phyloP scores from a whole-genome alignment of 2,329 filamentous ascomycete genomes.

The Sordariomycetes sp. region DNA sequence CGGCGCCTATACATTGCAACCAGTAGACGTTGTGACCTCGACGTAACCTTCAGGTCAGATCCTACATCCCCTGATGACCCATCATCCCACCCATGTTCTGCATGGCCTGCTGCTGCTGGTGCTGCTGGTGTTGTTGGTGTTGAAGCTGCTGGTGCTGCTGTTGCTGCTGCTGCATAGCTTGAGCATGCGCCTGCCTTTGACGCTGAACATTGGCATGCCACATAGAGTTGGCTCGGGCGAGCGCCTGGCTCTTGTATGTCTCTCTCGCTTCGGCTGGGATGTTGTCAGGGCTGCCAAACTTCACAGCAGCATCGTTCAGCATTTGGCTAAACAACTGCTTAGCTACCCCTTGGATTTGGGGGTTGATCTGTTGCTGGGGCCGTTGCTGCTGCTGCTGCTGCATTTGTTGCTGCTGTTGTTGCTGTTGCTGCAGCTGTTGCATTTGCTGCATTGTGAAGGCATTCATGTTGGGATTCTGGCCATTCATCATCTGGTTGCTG shows the following conservation, averaged over 20 bases:
- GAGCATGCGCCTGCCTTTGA: conserved; percentile 20
- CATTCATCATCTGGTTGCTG: conserved; percentile 30
- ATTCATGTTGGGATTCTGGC: conserved; percentile 26
- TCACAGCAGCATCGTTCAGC: conserved; percentile 20
- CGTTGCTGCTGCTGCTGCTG: conserved; percentile 16
- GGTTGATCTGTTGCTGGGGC: conserved; percentile 8
- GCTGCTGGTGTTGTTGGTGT: conserved; percentile 16
- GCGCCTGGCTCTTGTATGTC: conserved; percentile 32
- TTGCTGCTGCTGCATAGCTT: conserved; percentile 26
- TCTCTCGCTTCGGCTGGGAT: conserved; percentile 37
- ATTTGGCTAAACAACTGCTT: conserved; percentile 28
- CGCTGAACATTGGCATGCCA: conserved; percentile 21
- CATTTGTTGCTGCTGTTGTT: conserved; percentile 20
- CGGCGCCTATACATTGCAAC: too few species aligned
- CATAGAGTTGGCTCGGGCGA: conserved; percentile 25
- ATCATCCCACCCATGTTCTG: conserved; percentile 47
- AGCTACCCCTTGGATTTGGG: conserved; percentile 12
- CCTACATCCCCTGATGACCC: conserved; percentile 39
- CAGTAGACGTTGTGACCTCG: too few species aligned
- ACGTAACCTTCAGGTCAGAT: too few species aligned
- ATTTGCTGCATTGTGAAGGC: conserved; percentile 10
- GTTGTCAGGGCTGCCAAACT: conserved; percentile 30
- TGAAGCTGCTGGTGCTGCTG: conserved; percentile 20
- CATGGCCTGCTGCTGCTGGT: conserved; percentile 29
- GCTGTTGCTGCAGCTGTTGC: conserved; percentile 22